phyloP scores from a whole-genome alignment of 441 rosid species.

The Erodium texanum region DNA sequence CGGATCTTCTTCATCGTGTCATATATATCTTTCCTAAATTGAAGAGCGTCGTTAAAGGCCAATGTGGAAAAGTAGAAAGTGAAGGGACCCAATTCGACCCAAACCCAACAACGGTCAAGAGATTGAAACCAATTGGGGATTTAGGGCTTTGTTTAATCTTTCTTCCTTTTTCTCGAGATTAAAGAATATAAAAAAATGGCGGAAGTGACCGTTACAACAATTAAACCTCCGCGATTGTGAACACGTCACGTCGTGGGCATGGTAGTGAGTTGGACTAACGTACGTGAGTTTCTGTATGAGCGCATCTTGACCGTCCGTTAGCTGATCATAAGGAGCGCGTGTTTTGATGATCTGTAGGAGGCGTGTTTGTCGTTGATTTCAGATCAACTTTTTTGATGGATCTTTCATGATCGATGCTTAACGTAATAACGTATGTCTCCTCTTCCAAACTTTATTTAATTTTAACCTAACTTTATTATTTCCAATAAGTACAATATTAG shows the following conservation, averaged over 20 bases:
- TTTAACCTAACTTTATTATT: too few relatives aligned
- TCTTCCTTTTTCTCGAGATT: background rate
- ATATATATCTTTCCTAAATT: background rate
- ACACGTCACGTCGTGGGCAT: too few relatives aligned
- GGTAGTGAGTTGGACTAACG: background rate
- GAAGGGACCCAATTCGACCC: background rate
- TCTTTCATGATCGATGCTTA: background rate
- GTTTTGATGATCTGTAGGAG: too few relatives aligned
- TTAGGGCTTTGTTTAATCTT: background rate
- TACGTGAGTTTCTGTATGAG: background rate
- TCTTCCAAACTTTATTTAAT: too few relatives aligned
- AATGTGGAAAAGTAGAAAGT: background rate
- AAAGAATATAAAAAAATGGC: background rate
- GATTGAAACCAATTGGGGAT: background rate
- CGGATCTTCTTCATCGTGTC: constrained; percentile 1
- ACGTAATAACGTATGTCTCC: background rate
- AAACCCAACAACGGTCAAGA: background rate
- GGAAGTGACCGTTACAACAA: background rate
- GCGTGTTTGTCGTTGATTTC: background rate
- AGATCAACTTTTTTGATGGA: background rate
- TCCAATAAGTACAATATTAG: too few relatives aligned
- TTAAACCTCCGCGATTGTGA: too few relatives aligned
- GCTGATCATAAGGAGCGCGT: background rate
- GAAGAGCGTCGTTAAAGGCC: background rate
- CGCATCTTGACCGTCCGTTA: background rate